Conservation (phyloP, 2,329 filamentous ascomycete species). For the Myriangium duriaei region DNA sequence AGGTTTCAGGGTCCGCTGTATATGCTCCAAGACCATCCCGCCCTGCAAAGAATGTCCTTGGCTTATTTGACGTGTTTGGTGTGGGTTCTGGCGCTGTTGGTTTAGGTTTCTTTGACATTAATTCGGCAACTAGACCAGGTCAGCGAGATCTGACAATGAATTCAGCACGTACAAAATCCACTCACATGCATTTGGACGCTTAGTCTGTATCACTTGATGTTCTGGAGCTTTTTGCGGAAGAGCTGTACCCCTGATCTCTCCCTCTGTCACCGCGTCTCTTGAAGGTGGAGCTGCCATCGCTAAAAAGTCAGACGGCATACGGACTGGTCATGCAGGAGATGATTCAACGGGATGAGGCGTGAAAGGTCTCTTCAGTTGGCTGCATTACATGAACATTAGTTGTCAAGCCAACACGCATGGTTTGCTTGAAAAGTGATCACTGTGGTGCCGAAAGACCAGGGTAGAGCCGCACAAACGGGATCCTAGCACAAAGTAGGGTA, state of each 20-base stretch:
- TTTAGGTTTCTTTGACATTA: slow-evolving; percentile 33
- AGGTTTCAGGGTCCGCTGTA: slow-evolving; percentile 49
- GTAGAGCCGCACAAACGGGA: no score
- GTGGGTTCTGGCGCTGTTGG: slow-evolving; percentile 14
- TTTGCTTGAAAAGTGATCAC: no score
- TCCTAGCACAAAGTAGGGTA: no score
- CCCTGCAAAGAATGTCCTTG: slow-evolving; percentile 29
- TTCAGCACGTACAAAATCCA: no score
- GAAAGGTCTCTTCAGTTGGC: no score
- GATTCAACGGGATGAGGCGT: no score
- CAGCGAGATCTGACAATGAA: no score
- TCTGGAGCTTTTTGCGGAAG: slow-evolving; percentile 4
- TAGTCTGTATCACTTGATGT: neutral
- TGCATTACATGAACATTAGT: no score
- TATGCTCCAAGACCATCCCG: slow-evolving; percentile 56
- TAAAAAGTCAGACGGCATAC: no score
- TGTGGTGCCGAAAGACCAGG: no score
- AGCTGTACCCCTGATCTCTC: slow-evolving; percentile 12
- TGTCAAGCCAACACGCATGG: no score
- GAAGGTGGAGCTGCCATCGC: neutral
- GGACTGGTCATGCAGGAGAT: no score
- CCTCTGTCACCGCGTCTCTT: slow-evolving; percentile 10
- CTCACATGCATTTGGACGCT: slow-evolving; percentile 11
- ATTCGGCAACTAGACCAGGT: slow-evolving; percentile 30
- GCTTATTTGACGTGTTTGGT: slow-evolving; percentile 16